phyloP scores from a whole-genome alignment of 495 filamentous ascomycete genomes.

The Sordaria brevicollis region DNA sequence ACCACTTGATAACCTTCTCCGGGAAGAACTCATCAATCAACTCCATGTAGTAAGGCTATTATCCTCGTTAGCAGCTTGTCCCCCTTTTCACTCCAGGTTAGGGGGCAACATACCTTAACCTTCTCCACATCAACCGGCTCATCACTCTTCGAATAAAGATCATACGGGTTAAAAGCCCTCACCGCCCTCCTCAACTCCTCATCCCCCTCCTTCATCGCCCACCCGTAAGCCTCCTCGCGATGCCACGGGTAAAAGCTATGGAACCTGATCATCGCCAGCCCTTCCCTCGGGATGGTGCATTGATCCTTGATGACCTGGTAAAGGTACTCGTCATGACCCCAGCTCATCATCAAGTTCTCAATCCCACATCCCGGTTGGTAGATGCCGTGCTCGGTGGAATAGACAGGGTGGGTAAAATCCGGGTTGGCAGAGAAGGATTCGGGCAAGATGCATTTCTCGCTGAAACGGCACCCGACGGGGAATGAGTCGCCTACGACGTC shows the following conservation, averaged over 20 bases:
- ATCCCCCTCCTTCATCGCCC: constrained; percentile 76
- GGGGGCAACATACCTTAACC: constrained; percentile 44
- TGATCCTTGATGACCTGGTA: constrained; percentile 77
- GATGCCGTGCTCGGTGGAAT: constrained; percentile 64
- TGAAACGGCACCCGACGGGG: constrained; percentile 79
- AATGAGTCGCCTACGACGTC: constrained; percentile 90
- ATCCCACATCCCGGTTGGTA: constrained; percentile 68
- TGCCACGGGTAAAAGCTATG: constrained; percentile 93
- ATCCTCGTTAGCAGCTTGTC: neutral
- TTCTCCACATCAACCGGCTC: constrained; percentile 62
- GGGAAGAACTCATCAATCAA: constrained; percentile 83
- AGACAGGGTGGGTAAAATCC: constrained; percentile 54
- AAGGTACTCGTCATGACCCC: constrained; percentile 89
- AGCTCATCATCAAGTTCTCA: constrained; percentile 77
- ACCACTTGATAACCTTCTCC: constrained; percentile 68
- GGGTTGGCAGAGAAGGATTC: constrained; percentile 66
- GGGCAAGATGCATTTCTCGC: constrained; percentile 64
- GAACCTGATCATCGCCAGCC: constrained; percentile 82
- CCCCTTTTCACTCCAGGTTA: neutral
- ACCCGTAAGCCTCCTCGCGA: constrained; percentile 60
- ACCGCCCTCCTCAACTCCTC: constrained; percentile 69
- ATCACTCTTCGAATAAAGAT: constrained; percentile 88
- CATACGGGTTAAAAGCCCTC: constrained; percentile 81
- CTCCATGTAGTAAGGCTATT: constrained; percentile 68
- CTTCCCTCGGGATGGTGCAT: constrained; percentile 64